Evolutionary conservation across 345 rosid species (phyloP), one percentile per base, ranked within the genome.

Genomic region (Populus nigra): DNA sequence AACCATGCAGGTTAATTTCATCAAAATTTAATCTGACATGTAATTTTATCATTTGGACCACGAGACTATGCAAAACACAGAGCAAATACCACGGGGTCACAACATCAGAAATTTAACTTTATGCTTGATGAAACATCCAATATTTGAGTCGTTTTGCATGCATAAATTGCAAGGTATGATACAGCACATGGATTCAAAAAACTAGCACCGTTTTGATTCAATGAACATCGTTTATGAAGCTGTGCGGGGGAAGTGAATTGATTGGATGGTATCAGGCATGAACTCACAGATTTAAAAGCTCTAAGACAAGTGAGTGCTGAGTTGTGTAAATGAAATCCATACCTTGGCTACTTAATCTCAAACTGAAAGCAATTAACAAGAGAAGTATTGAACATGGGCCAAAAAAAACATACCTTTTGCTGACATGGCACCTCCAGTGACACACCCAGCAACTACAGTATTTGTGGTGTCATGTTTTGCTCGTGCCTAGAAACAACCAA

Each of bases 391-490:
- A 15, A 80, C 33, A 15, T 70, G 41, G 38, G 29, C 41, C 79
- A 81, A 41, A 45, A 27, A 77, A 23, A 31, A 73, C 5, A 4
- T 86, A 95, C 98, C 97, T 89, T 81, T 90, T 4, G 96, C 96
- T 6, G 99, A 80, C 86, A 96, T 83, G 29, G 93, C 71, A 67
- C 98, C 97, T 33, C 99, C 99, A 11, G 98, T 96, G 53, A 85
- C 94, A 87, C 99, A 96, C 38, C 97, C 97, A 68, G 98, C 99
- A 68, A 93, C 72, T 80, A 87, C 91, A 0, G 96, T 89, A 85
- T 96, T 96, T 38, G 90, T 89, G 8, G 75, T 77, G 77, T 93
- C 99, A 78, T 96, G 99, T 83, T 91, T 93, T 3, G 94, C 98
- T 74, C 99, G 89, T 29, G 93, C 91, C 97, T 94, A 9, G 79